Base-by-base conservation (phyloP, 2,329 filamentous ascomycete species). In the Diaporthe aspalathi region DNA sequence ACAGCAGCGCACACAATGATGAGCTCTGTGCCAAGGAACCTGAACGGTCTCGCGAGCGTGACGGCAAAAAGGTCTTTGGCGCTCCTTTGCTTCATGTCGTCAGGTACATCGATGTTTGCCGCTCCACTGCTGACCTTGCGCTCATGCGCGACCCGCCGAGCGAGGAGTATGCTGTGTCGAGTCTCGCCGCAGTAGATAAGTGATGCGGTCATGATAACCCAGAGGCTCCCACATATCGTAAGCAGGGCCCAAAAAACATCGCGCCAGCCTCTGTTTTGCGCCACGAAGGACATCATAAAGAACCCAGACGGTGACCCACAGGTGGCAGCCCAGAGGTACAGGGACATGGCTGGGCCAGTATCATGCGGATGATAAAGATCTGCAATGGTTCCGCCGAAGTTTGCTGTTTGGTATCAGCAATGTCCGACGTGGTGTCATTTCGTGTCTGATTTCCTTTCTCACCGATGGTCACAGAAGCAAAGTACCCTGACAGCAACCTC, bases 1-100 rank as follows among this genome's bases (percentile, higher is more conserved):
- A 84, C 74, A 2, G 84, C 84, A n/a, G 79, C 81, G 45, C 84
- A 84, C 20, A 84, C 80, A 38, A 85, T 82, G 53, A 86, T 86
- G 45, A 83, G 82, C 74, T 86, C 84, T 1, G 83, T 81, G 16
- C 78, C 80, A 3, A 86, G 73, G 63, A 86, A 86, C 1, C 82
- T 77, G 70, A 86, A 85, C 0, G 85, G 85, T n/a, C 85, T 77
- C 27, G 81, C 79, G 8, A 86, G 78, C 11, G 84, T 80, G 6
- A 81, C 79, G 2, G 78, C 76, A 67, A 86, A 83, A 4, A 86
- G 74, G 47, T 83, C 79, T 27, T 77, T 79, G 5, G 80, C 74
- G 24, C 71, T 76, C 45, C 74, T 70, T 54, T 82, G 81, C 70
- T 82, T 81, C 73, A 83, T 75, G 17, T 81, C 78, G 2, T 80